Percentiles rank a stretch among this genome's conserved stretches.
Conservation (phyloP, 2,329 filamentous ascomycete genomes). For the Coleophoma cylindrospora region DNA sequence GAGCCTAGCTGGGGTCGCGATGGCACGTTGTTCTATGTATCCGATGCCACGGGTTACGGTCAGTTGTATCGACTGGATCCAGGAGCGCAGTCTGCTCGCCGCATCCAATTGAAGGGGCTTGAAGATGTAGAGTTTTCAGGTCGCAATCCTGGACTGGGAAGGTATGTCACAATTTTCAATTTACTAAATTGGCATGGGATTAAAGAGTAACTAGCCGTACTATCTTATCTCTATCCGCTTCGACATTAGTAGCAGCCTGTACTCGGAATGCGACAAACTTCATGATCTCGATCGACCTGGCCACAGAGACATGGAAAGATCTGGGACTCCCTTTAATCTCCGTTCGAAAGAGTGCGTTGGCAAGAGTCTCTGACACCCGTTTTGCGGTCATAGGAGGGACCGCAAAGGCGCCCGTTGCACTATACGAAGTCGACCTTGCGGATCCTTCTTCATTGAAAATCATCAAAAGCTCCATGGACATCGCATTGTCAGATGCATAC, state of each 20-base stretch:
- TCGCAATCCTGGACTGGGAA: constrained; percentile 10
- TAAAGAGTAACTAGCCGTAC: background rate
- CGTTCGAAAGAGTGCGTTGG: constrained; percentile 29
- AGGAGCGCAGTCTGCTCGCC: constrained; percentile 18
- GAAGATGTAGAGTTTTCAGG: constrained; percentile 35
- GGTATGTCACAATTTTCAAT: constrained; percentile 19
- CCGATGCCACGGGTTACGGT: constrained; percentile 40
- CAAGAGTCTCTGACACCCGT: constrained; percentile 27
- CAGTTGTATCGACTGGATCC: constrained; percentile 38
- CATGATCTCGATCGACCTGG: constrained; percentile 34
- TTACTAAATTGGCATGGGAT: background rate
- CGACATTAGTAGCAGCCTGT: constrained; percentile 12
- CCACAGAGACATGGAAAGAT: constrained; percentile 23
- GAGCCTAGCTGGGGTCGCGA: constrained; percentile 47
- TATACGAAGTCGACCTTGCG: constrained; percentile 31
- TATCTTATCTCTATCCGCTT: constrained; percentile 14
- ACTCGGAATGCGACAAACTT: constrained; percentile 24
- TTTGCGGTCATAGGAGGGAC: constrained; percentile 35
- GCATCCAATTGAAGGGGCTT: constrained; percentile 31
- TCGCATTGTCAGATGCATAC: constrained; percentile 21
- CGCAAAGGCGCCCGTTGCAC: constrained; percentile 21
- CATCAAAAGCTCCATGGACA: constrained; percentile 30
- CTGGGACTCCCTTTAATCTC: constrained; percentile 29
- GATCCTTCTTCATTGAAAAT: constrained; percentile 18
- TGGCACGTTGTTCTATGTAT: constrained; percentile 41